These are phyloP conservation scores for Aspergillus pseudonomiae DNA, from an alignment of 2,329 filamentous ascomycete genomes.

Conservation along the genomic window DNA sequence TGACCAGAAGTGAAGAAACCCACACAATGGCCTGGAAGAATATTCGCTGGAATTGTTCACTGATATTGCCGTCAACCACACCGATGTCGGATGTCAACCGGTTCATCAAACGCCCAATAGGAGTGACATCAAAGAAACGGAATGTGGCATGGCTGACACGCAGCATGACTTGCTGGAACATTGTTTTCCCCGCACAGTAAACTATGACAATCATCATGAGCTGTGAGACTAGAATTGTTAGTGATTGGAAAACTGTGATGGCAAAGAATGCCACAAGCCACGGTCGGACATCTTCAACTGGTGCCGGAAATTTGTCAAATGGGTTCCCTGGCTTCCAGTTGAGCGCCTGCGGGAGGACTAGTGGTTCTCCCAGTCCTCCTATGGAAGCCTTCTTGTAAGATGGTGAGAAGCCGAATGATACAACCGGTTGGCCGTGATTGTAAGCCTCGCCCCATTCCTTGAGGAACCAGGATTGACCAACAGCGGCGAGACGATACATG, in stretches of 20 bases:
- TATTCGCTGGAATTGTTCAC: slow-evolving; percentile 70
- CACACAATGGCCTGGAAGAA: slow-evolving; percentile 73
- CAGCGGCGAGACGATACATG: slow-evolving; percentile 64
- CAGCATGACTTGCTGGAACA: slow-evolving; percentile 74
- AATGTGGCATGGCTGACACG: slow-evolving; percentile 80
- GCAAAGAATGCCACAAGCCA: slow-evolving; percentile 75
- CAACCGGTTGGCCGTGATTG: slow-evolving; percentile 26
- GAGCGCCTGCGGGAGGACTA: slow-evolving; percentile 11
- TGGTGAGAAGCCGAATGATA: slow-evolving; percentile 23
- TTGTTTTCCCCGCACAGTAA: slow-evolving; percentile 72
- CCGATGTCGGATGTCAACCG: slow-evolving; percentile 87
- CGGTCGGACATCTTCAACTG: slow-evolving; percentile 66
- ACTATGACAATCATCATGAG: slow-evolving; percentile 74
- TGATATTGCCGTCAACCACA: slow-evolving; percentile 85
- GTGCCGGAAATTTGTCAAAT: slow-evolving; percentile 62
- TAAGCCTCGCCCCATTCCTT: slow-evolving; percentile 87
- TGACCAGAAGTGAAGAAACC: slow-evolving; percentile 72
- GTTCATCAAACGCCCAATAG: slow-evolving; percentile 89
- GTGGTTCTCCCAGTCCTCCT: slow-evolving; percentile 8
- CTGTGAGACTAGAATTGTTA: slow-evolving; percentile 64
- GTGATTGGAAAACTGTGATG: slow-evolving; percentile 64
- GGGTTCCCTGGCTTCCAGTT: slow-evolving; percentile 29
- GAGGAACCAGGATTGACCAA: slow-evolving; percentile 76
- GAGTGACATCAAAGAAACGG: slow-evolving; percentile 88
- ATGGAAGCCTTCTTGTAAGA: slow-evolving; percentile 14